Conservation (phyloP, 176 grass and related monocot species). For the Oryza glumipatula region DNA sequence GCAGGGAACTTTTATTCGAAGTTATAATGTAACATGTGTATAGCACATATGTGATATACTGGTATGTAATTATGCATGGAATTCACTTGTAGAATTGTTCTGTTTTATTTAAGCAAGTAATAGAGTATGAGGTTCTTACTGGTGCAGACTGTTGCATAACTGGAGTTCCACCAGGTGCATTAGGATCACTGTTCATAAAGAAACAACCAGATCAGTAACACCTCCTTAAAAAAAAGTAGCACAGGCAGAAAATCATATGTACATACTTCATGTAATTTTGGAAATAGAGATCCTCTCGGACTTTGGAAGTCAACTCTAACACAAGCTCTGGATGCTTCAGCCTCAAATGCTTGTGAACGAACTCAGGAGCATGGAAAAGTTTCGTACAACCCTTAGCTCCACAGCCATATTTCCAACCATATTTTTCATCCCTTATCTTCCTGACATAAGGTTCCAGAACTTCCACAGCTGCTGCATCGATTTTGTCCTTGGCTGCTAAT, state of each 20-base stretch:
- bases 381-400: conserved; percentile 97
- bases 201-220: conserved; percentile 35
- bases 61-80: conserved; percentile 7
- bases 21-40: not conserved
- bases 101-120: not conserved
- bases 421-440: conserved; percentile 99
- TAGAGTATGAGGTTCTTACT: conserved; percentile 50
- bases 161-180: conserved; percentile 96
- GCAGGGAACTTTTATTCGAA: not conserved
- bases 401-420: conserved; percentile 99
- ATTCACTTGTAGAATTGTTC: conserved; percentile 8
- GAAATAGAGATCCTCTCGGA: conserved; percentile 93
- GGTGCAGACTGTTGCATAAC: conserved; percentile 93
- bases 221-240: conserved; percentile 1
- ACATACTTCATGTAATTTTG: conserved; percentile 99
- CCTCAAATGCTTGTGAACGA: conserved; percentile 98
- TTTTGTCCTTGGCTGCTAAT: conserved; percentile 89
- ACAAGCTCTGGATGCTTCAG: conserved; percentile 93
- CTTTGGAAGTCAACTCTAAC: conserved; percentile 91
- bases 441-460: conserved; percentile 83
- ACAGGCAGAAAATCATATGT: conserved; percentile 19
- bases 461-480: conserved; percentile 88
- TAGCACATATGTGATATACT: not conserved
- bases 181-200: conserved; percentile 71
- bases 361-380: conserved; percentile 98